phyloP scores from a whole-genome alignment of 352 stramenopile species.

The Phytophthora cactorum region DNA sequence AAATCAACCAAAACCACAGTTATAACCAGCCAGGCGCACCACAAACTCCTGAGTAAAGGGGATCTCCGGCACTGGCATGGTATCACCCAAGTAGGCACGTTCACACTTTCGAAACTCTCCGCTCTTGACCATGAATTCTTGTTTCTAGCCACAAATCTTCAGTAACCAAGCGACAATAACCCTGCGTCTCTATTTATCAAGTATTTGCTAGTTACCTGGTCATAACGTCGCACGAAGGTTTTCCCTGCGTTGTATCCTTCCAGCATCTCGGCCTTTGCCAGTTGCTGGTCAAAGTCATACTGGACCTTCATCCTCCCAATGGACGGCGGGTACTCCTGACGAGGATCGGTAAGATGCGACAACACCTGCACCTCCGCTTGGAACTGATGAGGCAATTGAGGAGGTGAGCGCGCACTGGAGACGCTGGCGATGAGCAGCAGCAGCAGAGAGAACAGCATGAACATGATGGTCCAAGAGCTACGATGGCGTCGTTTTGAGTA shows the following conservation, averaged over 20 bases:
- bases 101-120: slow-evolving; percentile 73
- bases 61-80: slow-evolving; percentile 63
- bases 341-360: slow-evolving; percentile 69
- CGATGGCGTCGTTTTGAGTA: slow-evolving; percentile 28
- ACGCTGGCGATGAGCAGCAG: slow-evolving; percentile 2
- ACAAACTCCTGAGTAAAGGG: slow-evolving; percentile 59
- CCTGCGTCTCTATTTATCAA: neutral
- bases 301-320: slow-evolving; percentile 58
- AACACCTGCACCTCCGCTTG: slow-evolving; percentile 57
- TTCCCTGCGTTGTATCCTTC: slow-evolving; percentile 72
- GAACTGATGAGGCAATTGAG: slow-evolving; percentile 63
- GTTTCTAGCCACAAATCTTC: slow-evolving; percentile 36
- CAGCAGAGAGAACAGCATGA: slow-evolving; percentile 7
- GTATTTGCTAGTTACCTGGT: slow-evolving; percentile 29
- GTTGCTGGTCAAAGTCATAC: slow-evolving; percentile 68
- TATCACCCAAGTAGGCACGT: slow-evolving; percentile 68
- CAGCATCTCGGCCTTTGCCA: slow-evolving; percentile 67
- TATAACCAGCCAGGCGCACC: slow-evolving; percentile 22
- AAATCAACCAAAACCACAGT: neutral
- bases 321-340: slow-evolving; percentile 62
- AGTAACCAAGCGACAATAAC: neutral
- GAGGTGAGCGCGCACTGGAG: slow-evolving; percentile 15
- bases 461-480: neutral
- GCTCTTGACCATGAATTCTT: slow-evolving; percentile 80
- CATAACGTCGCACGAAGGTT: slow-evolving; percentile 74